These are phyloP conservation scores for Venturia aucupariae DNA, from an alignment of 2,329 filamentous ascomycete species.

Conservation along the genomic window DNA sequence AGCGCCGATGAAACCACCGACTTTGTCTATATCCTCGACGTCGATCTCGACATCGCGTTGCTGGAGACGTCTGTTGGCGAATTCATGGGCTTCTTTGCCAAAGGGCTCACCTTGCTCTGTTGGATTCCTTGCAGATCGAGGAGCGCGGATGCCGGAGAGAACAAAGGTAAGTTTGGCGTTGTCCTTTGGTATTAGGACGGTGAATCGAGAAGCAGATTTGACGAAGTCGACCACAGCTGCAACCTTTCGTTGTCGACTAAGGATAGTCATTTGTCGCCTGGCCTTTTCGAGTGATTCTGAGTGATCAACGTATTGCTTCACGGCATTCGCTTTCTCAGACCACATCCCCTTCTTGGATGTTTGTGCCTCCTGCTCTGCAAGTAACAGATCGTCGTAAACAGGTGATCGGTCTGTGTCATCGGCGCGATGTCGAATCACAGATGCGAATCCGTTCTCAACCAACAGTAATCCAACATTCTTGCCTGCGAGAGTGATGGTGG, in stretches of 20 bases:
- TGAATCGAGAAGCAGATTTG: conserved; percentile 94
- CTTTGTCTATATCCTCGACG: conserved; percentile 89
- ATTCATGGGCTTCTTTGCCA: conserved; percentile 86
- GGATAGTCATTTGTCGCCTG: conserved; percentile 79
- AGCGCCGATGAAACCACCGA: conserved; percentile 92
- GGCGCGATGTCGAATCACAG: conserved; percentile 88
- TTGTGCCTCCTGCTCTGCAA: conserved; percentile 72
- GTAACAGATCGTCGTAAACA: conserved; percentile 83
- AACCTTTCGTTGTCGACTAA: conserved; percentile 85
- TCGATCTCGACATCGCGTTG: conserved; percentile 96
- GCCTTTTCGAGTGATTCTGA: conserved; percentile 91
- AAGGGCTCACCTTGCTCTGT: conserved; percentile 84
- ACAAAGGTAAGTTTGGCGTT: conserved; percentile 93
- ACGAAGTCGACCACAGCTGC: conserved; percentile 94
- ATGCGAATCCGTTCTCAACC: conserved; percentile 88
- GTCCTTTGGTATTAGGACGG: conserved; percentile 81
- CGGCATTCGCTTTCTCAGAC: conserved; percentile 78
- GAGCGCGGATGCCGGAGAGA: conserved; percentile 83
- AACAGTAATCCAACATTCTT: conserved; percentile 79
- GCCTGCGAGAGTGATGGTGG: conserved; percentile 71
- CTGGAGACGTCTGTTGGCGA: conserved; percentile 78
- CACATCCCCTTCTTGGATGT: conserved; percentile 89
- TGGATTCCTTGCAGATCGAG: conserved; percentile 71
- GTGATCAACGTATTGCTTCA: conserved; percentile 76
- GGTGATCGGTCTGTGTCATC: conserved; percentile 90